Base-by-base conservation (phyloP, 352 stramenopile species). In the Thalassiosira mediterranea region DNA sequence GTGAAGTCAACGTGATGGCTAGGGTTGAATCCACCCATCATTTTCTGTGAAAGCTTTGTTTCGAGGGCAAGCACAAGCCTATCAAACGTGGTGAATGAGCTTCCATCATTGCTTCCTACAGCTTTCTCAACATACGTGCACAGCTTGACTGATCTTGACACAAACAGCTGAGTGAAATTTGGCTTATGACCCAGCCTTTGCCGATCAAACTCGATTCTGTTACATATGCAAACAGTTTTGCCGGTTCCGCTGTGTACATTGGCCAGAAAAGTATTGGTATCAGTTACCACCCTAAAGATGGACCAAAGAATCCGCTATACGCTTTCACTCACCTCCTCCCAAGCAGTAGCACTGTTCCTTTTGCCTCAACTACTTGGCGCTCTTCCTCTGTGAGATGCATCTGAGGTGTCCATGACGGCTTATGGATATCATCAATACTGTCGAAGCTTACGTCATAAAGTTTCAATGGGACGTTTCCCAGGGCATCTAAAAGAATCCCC, bases 221-320 rank as follows among this genome's bases (percentile, higher is more conserved):
- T 87, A 51, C 53, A 67, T 3, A 87, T 85, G 48, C 84, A 90
- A 31, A 88, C 40, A 17, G 84, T 90, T 51, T 91, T 89, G 0
- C 84, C 84, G 17, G 81, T 88, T n/a, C 85, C 81, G 34, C 40
- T 62, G 15, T 23, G 29, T n/a, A n/a, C n/a, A n/a, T n/a, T n/a
- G n/a, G n/a, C n/a, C n/a, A n/a, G n/a, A n/a, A n/a, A n/a, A n/a
- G n/a, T n/a, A n/a, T n/a, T n/a, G n/a, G n/a, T n/a, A n/a, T n/a
- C n/a, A n/a, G n/a, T n/a, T n/a, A n/a, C n/a, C n/a, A n/a, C n/a
- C n/a, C n/a, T n/a, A n/a, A n/a, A n/a, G n/a, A n/a, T n/a, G n/a
- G n/a, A n/a, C n/a, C n/a, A n/a, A n/a, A n/a, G n/a, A n/a, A n/a
- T n/a, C n/a, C n/a, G n/a, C n/a, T n/a, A n/a, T n/a, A n/a, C n/a